Percentiles rank a stretch among this genome's conserved stretches.
These are phyloP conservation scores for Dentipellis sp. DNA, from an alignment of 768 basidiomycete species.

Conservation along the genomic window DNA sequence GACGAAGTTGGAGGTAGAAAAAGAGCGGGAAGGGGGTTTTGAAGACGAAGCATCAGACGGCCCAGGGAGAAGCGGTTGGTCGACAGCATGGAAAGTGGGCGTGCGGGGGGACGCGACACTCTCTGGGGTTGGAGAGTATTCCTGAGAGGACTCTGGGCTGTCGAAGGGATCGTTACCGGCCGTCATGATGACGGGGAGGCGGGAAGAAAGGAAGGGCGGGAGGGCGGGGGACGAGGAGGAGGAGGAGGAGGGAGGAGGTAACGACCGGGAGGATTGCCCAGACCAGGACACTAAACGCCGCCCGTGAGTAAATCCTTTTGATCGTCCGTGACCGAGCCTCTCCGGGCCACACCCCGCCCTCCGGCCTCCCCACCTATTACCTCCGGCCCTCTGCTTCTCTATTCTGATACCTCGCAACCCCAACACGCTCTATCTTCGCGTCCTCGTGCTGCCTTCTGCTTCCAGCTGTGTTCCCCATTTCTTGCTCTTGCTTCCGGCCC, in stretches of 20 bases:
- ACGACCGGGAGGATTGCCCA: not conserved
- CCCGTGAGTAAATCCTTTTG: not conserved
- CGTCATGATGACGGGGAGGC: not conserved
- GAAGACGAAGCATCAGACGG: not conserved
- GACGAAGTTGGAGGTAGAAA: conserved; percentile 27
- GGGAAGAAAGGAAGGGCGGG: not conserved
- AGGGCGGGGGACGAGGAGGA: not conserved
- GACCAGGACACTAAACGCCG: not conserved
- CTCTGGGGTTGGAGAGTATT: not conserved
- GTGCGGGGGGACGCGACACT: not conserved
- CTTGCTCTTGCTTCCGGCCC: no score
- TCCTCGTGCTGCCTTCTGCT: no score
- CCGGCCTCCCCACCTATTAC: no score
- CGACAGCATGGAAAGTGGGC: not conserved
- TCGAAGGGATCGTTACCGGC: not conserved
- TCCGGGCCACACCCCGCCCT: no score
- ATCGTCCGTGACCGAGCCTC: no score
- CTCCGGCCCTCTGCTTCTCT: no score
- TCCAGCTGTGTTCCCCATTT: no score
- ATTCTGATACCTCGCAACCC: no score
- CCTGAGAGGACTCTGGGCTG: conserved; percentile 4
- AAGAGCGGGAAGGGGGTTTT: conserved; percentile 19
- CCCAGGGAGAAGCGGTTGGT: not conserved
- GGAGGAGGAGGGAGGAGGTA: not conserved
- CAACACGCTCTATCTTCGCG: no score